Evolutionary conservation across 441 rosid species (phyloP), one percentile per base, ranked within the genome.

Genomic region (Erodium moschatum): DNA sequence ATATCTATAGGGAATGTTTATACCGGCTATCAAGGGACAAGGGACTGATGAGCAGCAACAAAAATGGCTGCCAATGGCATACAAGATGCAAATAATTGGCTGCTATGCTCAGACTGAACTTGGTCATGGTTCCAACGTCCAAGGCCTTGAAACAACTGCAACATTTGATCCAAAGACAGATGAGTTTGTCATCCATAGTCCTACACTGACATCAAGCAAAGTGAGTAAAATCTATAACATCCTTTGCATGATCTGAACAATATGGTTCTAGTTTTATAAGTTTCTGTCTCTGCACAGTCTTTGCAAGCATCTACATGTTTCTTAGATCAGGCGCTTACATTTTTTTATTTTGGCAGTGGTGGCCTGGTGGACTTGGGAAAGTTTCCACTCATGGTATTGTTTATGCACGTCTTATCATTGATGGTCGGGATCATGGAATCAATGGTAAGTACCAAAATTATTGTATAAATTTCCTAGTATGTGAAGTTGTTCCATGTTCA

Each of bases 101-200:
- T 88, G 96, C 78, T 93, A 93, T 85, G 97, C 97, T n/a, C 98
- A 93, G 69, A 93, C 98, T 72, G 98, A 93, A 80, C 96, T 93
- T 60, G 98, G 98, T 66, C 98, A 93, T 77, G 98, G 97, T 75
- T 93, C 98, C 24, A 93, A 93, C 71, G 97, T 93, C 70, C 97
- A 91, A 80, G 98, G 98, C 11, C 96, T 91, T 67, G 98, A 93
- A 81, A 93, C 98, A 15, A 91, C 96, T 46, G 97, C 97, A 58
- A 93, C 96, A 0, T 93, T 88, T 82, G 97, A 93, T 79, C 89
- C 87, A 65, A 66, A 85, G 81, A 87, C 89, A 0, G 96, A 91
- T 75, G 97, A 91, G 72, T 93, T 91, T 75, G 79, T 88, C 8
- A 73, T 91, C 67, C 79, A 91, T 73, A 89, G 93, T 77, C 98